Base-by-base conservation (phyloP, 176 grass and related monocot species). In the Raddia distichophylla region DNA sequence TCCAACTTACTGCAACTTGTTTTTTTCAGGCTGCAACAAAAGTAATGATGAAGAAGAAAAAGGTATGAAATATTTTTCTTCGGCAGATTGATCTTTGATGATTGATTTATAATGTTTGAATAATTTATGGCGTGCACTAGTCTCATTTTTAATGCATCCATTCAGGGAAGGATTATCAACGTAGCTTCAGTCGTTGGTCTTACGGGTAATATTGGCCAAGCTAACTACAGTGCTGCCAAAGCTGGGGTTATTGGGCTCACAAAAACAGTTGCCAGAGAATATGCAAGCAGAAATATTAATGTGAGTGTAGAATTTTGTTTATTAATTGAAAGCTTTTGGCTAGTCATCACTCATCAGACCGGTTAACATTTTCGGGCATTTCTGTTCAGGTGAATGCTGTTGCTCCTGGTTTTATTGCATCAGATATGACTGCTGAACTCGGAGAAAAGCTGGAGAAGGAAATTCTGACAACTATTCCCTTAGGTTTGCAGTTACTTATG, bases 31-130 rank as follows among this genome's bases (percentile, higher is more conserved):
- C 88, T 80, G 91, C 85, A 5, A 81, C 91, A 73, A 94, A 94
- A 80, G 48, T 94, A 75, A 94, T 94, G 91, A 88, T 94, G 82
- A 94, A 94, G 76, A 94, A 90, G 78, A 88, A 64, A 86, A 91
- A 94, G 86, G 92, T 94, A 85, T 69, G 22, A 2, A n/a, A 37
- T 55, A 33, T 37, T 42, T 50, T 64, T 81, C 4, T 14, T 73
- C 33, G 52, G 33, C 57, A 62, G 18, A 62, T 60, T 80, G 33
- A 83, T 56, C 40, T 51, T 66, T 71, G 13, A 6, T 66, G 47
- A 45, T 59, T 60, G 7, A 16, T 60, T 27, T 67, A 9, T 22
- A 8, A 18, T 64, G 2, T 15, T 15, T 74, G 5, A 57, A 50
- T 19, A n/a, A 65, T 53, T 43, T 73, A 4, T 48, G 8, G 43